phyloP scores from a whole-genome alignment of 306 rosid genomes.

The Quillaja saponaria region DNA sequence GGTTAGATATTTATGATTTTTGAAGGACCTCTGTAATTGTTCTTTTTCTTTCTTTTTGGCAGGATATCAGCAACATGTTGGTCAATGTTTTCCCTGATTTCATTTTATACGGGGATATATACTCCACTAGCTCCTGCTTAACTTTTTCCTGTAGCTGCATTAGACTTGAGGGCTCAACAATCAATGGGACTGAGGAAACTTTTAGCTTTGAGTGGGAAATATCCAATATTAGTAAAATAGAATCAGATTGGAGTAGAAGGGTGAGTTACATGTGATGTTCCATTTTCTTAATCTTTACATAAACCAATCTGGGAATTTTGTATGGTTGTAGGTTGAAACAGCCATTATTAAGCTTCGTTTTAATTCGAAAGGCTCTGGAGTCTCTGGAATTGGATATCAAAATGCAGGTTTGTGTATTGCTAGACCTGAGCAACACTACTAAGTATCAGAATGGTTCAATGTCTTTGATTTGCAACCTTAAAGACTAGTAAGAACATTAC shows the following conservation, averaged over 20 bases:
- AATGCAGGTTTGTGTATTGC: slow-evolving; percentile 53
- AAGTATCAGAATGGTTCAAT: neutral
- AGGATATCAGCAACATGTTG: slow-evolving; percentile 41
- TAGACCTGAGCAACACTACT: slow-evolving; percentile 1
- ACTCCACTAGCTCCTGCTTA: slow-evolving; percentile 41
- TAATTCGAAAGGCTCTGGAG: slow-evolving; percentile 41
- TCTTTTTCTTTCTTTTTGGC: slow-evolving; percentile 33
- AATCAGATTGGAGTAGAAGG: slow-evolving; percentile 54
- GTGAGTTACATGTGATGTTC: slow-evolving; percentile 33
- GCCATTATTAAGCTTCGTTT: slow-evolving; percentile 48
- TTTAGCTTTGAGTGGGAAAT: slow-evolving; percentile 51
- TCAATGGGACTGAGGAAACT: slow-evolving; percentile 36
- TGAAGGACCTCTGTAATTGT: slow-evolving; percentile 5
- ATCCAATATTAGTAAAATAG: slow-evolving; percentile 45
- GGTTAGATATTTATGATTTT: slow-evolving; percentile 11
- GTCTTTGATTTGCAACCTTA: slow-evolving; percentile 18
- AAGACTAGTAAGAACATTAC: slow-evolving; percentile 1
- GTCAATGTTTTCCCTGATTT: slow-evolving; percentile 53
- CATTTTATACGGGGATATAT: slow-evolving; percentile 41
- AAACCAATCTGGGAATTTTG: slow-evolving; percentile 26
- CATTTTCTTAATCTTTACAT: slow-evolving; percentile 13
- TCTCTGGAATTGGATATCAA: slow-evolving; percentile 41
- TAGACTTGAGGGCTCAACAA: slow-evolving; percentile 45
- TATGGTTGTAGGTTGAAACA: slow-evolving; percentile 57
- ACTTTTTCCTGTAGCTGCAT: slow-evolving; percentile 52